Base-by-base conservation (phyloP, 805 yeast species). In the Metschnikowia drakensbergensis region DNA sequence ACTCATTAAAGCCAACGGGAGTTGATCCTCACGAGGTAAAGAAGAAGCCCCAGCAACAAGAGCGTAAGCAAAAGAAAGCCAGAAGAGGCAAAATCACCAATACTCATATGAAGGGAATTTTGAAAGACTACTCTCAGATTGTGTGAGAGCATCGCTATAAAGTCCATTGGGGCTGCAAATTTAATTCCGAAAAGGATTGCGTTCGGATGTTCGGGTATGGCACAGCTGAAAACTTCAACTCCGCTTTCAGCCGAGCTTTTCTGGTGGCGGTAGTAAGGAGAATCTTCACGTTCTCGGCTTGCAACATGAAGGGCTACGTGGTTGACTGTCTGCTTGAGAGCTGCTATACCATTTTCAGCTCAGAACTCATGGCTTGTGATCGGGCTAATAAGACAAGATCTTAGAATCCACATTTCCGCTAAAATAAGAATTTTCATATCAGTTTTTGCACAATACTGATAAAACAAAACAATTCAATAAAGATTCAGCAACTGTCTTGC, bases 11-110 rank as follows among this genome's bases (percentile, higher is more conserved):
- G 66, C 99, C 99, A 7, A 92, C 98, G 0, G 86, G 94, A 61
- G 94, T 90, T n/a, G 99, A 94, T 64, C 98, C 99, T n/a, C 88
- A 90, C 37, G 80, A 87, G n/a, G 70, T 90, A 51, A 88, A 84
- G 67, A 85, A 83, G 63, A 80, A 79, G 48, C 80, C 79, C 40
- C 72, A 66, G 47, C 72, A 69, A 47, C 76, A 74, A 36, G 84
- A 81, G 55, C 81, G 86, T 65, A 92, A 90, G 69, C 90, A 86
- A 65, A 89, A 89, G 79, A 91, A 88, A 68, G 88, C 95, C 44
- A 82, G 98, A 68, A 80, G 90, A 62, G 95, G 96, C 40, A 94
- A 90, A 74, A 81, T 94, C 60, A 94, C 99, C 8, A 94, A 94
- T 66, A 85, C 96, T 2, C 99, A 94, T 68, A 86, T 94, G 95